Conservation (phyloP, 2,329 filamentous ascomycete genomes). For the Xylariaceae sp. region DNA sequence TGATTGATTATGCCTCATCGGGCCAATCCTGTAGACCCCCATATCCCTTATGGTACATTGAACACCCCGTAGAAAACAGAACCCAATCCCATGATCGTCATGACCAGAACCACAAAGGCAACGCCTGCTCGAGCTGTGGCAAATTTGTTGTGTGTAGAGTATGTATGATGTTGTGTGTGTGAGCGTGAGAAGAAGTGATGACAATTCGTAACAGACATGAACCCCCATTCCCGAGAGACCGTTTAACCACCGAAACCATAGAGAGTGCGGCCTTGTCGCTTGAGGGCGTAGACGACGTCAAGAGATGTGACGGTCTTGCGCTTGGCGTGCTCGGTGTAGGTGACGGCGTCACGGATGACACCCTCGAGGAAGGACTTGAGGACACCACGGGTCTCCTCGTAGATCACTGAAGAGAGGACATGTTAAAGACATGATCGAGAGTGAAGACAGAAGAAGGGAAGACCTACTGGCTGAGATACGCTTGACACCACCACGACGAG, state of each 20-base stretch:
- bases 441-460: no score
- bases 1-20: constrained; percentile 28
- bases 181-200: constrained; percentile 27
- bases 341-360: constrained; percentile 75
- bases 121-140: constrained; percentile 25
- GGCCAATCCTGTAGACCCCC: constrained; percentile 27
- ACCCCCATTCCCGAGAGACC: constrained; percentile 20
- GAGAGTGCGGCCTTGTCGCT: constrained; percentile 60
- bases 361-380: constrained; percentile 81
- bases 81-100: constrained; percentile 34
- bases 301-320: constrained; percentile 67
- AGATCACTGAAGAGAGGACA: constrained; percentile 58
- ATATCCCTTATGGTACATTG: constrained; percentile 34
- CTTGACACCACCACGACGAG: constrained; percentile 99
- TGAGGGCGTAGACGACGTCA: constrained; percentile 59
- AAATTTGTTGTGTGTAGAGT: constrained; percentile 7
- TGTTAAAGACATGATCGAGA: no score
- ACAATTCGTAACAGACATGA: constrained; percentile 35
- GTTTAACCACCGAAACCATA: constrained; percentile 63
- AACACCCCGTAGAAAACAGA: constrained; percentile 32
- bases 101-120: constrained; percentile 30
- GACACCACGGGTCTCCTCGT: constrained; percentile 78
- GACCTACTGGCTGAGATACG: constrained; percentile 90
- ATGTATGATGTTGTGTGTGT: constrained; percentile 12
- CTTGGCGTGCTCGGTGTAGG: constrained; percentile 81